Conservation (phyloP, 306 rosid species). For the Calophaca sinica region DNA sequence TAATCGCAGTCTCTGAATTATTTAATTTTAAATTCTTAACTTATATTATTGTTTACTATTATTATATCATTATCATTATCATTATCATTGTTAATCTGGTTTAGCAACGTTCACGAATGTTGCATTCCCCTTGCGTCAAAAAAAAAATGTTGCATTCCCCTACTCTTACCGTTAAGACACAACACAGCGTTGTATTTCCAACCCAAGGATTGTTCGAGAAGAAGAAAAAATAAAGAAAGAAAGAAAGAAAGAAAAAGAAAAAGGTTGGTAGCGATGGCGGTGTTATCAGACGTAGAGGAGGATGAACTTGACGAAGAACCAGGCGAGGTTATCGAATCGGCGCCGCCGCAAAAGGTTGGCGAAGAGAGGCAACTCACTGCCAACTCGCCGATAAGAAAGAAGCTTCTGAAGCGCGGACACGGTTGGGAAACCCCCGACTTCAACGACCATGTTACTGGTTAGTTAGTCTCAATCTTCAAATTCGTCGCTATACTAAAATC, state of each 20-base stretch:
- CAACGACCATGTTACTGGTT: conserved; percentile 69
- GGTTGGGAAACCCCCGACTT: conserved; percentile 71
- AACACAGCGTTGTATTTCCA: too few relatives aligned
- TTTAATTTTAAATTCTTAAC: too few relatives aligned
- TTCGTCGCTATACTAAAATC: background rate
- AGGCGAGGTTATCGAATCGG: conserved; percentile 78
- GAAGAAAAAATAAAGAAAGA: too few relatives aligned
- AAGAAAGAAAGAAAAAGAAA: background rate
- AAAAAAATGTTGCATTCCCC: too few relatives aligned
- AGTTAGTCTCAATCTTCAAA: background rate
- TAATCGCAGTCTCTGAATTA: too few relatives aligned
- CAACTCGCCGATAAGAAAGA: conserved; percentile 55
- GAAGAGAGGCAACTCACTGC: conserved; percentile 62
- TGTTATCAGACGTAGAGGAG: conserved; percentile 48
- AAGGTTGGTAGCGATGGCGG: conserved; percentile 43
- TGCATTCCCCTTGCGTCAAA: too few relatives aligned
- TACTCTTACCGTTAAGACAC: too few relatives aligned
- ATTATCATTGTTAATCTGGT: too few relatives aligned
- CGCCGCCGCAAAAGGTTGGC: conserved; percentile 72
- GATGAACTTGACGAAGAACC: conserved; percentile 75
- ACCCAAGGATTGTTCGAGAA: too few relatives aligned
- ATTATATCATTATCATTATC: too few relatives aligned
- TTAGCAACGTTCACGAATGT: too few relatives aligned
- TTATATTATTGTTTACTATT: too few relatives aligned
- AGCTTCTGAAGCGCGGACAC: conserved; percentile 62